These are phyloP conservation scores for Sporothrix brunneoviolacea DNA, from an alignment of 2,329 filamentous ascomycete species.

Conservation along the genomic window DNA sequence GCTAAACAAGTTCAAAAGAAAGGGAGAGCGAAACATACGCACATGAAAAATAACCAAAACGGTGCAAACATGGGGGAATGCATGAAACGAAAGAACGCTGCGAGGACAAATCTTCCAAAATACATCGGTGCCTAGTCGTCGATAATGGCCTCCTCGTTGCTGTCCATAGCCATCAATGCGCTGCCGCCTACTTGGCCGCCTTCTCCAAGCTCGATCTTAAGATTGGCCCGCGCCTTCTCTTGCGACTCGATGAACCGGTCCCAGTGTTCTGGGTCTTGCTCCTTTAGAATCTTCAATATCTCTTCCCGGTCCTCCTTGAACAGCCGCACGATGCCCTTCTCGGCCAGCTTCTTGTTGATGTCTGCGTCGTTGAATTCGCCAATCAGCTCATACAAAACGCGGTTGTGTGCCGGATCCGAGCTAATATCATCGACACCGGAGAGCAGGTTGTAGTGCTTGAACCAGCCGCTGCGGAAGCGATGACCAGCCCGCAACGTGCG, in stretches of 20 bases:
- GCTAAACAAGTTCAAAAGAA: not conserved
- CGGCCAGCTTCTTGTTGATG: slow-evolving; percentile 44
- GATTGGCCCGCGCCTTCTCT: slow-evolving; percentile 51
- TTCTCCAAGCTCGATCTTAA: slow-evolving; percentile 24
- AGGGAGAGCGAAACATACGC: not conserved
- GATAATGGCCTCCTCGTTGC: slow-evolving; percentile 7
- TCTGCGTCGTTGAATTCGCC: slow-evolving; percentile 56
- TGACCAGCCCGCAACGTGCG: slow-evolving; percentile 50
- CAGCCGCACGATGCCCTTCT: slow-evolving; percentile 53
- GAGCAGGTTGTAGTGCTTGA: slow-evolving; percentile 46
- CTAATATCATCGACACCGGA: slow-evolving; percentile 43
- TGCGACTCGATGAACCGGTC: slow-evolving; percentile 55
- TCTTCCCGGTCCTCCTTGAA: slow-evolving; percentile 53
- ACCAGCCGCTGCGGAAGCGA: slow-evolving; percentile 47
- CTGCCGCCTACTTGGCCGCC: slow-evolving; percentile 3
- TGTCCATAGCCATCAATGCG: not conserved
- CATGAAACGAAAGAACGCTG: no score
- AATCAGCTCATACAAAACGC: slow-evolving; percentile 55
- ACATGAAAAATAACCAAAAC: not conserved
- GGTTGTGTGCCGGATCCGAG: slow-evolving; percentile 43
- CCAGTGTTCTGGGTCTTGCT: slow-evolving; percentile 61
- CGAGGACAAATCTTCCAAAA: no score
- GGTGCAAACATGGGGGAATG: no score
- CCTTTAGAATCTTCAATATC: slow-evolving; percentile 44
- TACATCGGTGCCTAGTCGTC: slow-evolving; percentile 1